A percentile compares a stretch with the other conserved stretches of the same genome.
These are phyloP conservation scores for Corynespora cassiicola DNA, from an alignment of 2,329 filamentous ascomycete species.

Conservation along the genomic window DNA sequence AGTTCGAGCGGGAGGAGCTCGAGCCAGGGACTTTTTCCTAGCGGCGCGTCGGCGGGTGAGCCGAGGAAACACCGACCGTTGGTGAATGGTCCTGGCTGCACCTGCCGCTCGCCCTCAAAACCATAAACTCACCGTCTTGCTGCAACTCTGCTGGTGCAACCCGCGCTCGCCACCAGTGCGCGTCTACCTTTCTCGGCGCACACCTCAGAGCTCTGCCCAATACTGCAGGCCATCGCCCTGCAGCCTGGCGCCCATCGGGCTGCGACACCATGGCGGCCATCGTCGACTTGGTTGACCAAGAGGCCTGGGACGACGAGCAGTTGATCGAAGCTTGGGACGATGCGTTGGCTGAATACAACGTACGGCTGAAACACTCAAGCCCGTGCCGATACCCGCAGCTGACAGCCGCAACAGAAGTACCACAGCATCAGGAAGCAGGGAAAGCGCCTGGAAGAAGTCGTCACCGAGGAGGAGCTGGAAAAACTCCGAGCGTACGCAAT, in stretches of 20 bases:
- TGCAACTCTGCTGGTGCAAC: too few relatives aligned
- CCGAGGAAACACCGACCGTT: too few relatives aligned
- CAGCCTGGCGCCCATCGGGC: too few relatives aligned
- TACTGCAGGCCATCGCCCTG: too few relatives aligned
- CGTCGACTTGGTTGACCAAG: conserved; percentile 35
- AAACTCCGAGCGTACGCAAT: conserved; percentile 34
- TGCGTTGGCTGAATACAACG: conserved; percentile 45
- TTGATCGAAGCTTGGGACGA: conserved; percentile 43
- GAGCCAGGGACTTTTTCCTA: conserved; percentile 41
- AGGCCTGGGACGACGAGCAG: conserved; percentile 48
- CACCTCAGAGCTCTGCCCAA: conserved; percentile 1
- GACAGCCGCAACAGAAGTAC: conserved; percentile 37
- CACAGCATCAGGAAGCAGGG: conserved; percentile 45
- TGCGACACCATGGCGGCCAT: conserved; percentile 25
- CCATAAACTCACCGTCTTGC: too few relatives aligned
- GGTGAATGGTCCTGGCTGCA: too few relatives aligned
- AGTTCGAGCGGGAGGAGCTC: conserved; percentile 32
- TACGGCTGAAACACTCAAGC: conserved; percentile 12
- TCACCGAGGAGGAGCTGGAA: conserved; percentile 38
- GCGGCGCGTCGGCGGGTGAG: conserved; percentile 19
- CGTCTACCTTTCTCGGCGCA: background rate
- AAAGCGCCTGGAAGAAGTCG: conserved; percentile 43
- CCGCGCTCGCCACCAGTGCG: background rate
- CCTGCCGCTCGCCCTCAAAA: too few relatives aligned
- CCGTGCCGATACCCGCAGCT: background rate